Evolutionary conservation across 352 stramenopile genomes (phyloP).

Genomic region (Pythium aquatile): DNA sequence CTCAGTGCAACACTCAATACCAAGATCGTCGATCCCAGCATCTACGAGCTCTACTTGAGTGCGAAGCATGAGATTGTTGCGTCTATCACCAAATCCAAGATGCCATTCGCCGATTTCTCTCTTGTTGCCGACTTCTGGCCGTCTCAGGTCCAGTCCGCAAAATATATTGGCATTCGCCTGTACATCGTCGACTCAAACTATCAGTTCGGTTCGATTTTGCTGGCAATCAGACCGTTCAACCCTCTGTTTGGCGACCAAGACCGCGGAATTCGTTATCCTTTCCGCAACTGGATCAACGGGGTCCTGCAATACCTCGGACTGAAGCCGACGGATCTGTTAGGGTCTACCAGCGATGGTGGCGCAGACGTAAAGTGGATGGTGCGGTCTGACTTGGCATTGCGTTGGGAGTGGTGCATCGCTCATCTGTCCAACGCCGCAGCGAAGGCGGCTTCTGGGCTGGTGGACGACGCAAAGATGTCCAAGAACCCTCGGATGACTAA

Average conservation of each 20-base stretch:
- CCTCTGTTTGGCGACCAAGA: not conserved
- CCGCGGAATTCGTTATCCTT: not conserved
- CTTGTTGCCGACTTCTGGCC: too few relatives aligned
- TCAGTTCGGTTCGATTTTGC: constrained; percentile 2
- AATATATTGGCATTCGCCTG: too few relatives aligned
- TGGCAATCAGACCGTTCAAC: constrained; percentile 2
- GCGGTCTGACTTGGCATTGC: not conserved
- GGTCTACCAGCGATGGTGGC: not conserved
- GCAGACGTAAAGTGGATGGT: constrained; percentile 9
- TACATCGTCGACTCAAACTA: constrained; percentile 12
- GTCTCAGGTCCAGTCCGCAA: too few relatives aligned
- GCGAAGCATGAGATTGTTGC: too few relatives aligned
- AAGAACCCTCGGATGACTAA: constrained; percentile 14
- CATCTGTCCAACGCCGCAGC: constrained; percentile 12
- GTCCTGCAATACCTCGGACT: constrained; percentile 6
- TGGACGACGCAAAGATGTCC: constrained; percentile 2
- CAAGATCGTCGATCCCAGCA: too few relatives aligned
- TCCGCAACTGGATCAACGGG: not conserved
- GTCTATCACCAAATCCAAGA: too few relatives aligned
- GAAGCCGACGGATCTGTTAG: not conserved
- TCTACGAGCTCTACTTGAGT: too few relatives aligned
- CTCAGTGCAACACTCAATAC: too few relatives aligned
- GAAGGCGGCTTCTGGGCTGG: not conserved
- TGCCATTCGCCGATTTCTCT: too few relatives aligned
- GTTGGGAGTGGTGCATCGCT: constrained; percentile 10